Conservation (phyloP, 305 asterid species). For the Fraxinus dipetala region DNA sequence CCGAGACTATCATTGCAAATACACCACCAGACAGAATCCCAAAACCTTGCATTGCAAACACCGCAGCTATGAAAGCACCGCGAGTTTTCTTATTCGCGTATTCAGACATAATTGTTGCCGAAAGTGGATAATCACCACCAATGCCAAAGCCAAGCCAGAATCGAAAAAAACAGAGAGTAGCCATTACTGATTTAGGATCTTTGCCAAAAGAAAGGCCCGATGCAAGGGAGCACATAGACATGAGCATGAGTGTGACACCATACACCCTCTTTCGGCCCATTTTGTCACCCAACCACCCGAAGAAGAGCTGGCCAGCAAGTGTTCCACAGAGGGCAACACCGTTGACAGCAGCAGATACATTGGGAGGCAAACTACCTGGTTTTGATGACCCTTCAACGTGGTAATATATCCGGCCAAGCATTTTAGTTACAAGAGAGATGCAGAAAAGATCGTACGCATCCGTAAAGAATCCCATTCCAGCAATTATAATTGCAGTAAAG, state of each 20-base stretch:
- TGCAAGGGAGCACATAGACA: conserved; percentile 39
- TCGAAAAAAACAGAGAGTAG: conserved; percentile 41
- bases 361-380: conserved; percentile 42
- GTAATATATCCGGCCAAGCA: conserved; percentile 48
- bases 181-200: conserved; percentile 35
- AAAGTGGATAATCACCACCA: conserved; percentile 42
- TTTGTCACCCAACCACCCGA: conserved; percentile 43
- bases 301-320: conserved; percentile 39
- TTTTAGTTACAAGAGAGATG: conserved; percentile 41
- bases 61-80: conserved; percentile 40
- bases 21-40: conserved; percentile 39
- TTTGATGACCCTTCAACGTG: conserved; percentile 32
- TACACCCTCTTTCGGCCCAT: conserved; percentile 39
- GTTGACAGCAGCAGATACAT: conserved; percentile 40
- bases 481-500: conserved; percentile 39
- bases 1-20: conserved; percentile 33
- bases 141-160: conserved; percentile 46
- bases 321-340: conserved; percentile 48
- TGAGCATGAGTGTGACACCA: conserved; percentile 35
- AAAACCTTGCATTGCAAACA: conserved; percentile 44
- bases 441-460: conserved; percentile 47
- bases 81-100: conserved; percentile 37
- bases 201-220: conserved; percentile 41
- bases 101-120: conserved; percentile 45
- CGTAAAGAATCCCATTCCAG: conserved; percentile 49